Conservation (phyloP, 2,329 filamentous ascomycete species). For the Acrodontium crateriforme region DNA sequence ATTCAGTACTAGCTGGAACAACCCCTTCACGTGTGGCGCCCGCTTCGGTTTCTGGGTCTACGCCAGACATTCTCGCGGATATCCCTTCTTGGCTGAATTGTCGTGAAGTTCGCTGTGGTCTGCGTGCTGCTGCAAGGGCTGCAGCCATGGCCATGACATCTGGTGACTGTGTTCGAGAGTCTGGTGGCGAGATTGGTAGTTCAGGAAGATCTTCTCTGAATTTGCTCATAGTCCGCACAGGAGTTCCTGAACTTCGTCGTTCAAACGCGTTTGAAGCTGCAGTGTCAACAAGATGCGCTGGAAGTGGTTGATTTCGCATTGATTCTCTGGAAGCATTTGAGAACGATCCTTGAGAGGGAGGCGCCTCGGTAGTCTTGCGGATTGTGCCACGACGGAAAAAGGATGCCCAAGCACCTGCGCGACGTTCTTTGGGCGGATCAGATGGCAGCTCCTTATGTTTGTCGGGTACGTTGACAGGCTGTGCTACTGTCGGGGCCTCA, state of each 20-base stretch:
- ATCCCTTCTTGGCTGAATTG: constrained; percentile 7
- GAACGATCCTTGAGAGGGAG: constrained; percentile 56
- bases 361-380: constrained; percentile 32
- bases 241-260: constrained; percentile 41
- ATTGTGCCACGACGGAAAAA: constrained; percentile 55
- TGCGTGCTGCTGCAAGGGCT: constrained; percentile 27
- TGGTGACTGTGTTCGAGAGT: constrained; percentile 67
- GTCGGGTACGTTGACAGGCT: no score
- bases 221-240: constrained; percentile 73
- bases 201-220: constrained; percentile 90
- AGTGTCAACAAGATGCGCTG: constrained; percentile 32
- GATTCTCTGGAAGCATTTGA: constrained; percentile 86
- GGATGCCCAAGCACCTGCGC: constrained; percentile 46
- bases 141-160: constrained; percentile 40
- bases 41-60: constrained; percentile 6
- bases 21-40: no score
- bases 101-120: constrained; percentile 18
- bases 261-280: constrained; percentile 23
- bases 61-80: constrained; percentile 5
- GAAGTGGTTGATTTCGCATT: constrained; percentile 46
- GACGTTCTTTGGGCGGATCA: constrained; percentile 36
- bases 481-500: no score
- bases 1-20: constrained; percentile 24
- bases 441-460: no score
- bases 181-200: constrained; percentile 69